Conservation (phyloP, 2,329 filamentous ascomycete species). For the Ophiocordyceps camponoti-floridani region DNA sequence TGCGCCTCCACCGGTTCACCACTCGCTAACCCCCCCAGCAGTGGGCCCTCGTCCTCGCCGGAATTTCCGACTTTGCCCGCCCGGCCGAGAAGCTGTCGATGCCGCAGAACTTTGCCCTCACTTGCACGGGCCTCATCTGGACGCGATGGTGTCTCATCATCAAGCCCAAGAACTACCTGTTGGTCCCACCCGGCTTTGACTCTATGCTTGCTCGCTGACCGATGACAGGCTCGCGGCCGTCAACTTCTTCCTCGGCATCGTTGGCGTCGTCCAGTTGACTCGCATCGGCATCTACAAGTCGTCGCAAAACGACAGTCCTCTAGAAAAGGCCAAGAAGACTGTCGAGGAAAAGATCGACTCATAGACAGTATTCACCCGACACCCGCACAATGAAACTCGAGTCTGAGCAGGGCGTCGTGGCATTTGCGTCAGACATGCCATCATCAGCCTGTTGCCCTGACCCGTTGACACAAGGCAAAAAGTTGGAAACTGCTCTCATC, state of each 20-base stretch:
- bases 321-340: slow-evolving; percentile 26
- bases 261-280: slow-evolving; percentile 65
- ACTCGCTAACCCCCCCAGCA: slow-evolving; percentile 15
- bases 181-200: slow-evolving; percentile 14
- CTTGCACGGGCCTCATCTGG: slow-evolving; percentile 88
- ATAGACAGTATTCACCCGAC: slow-evolving; percentile 2
- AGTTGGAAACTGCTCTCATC: too few relatives aligned
- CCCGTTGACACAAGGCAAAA: too few relatives aligned
- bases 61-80: slow-evolving; percentile 78
- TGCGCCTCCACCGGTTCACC: not conserved
- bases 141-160: slow-evolving; percentile 98
- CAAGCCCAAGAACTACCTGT: slow-evolving; percentile 82
- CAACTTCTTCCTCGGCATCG: slow-evolving; percentile 92
- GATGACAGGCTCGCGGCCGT: slow-evolving; percentile 61
- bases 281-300: slow-evolving; percentile 55
- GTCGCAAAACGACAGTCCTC: slow-evolving; percentile 33
- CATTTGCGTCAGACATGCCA: too few relatives aligned
- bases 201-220: not conserved
- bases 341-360: slow-evolving; percentile 13
- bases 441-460: too few relatives aligned
- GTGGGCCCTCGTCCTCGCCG: slow-evolving; percentile 88
- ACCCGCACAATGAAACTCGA: too few relatives aligned
- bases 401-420: too few relatives aligned
- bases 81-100: slow-evolving; percentile 85
- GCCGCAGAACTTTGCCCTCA: slow-evolving; percentile 80